These are phyloP conservation scores for Colletotrichum tropicale DNA, from an alignment of 2,329 filamentous ascomycete species.

Conservation along the genomic window DNA sequence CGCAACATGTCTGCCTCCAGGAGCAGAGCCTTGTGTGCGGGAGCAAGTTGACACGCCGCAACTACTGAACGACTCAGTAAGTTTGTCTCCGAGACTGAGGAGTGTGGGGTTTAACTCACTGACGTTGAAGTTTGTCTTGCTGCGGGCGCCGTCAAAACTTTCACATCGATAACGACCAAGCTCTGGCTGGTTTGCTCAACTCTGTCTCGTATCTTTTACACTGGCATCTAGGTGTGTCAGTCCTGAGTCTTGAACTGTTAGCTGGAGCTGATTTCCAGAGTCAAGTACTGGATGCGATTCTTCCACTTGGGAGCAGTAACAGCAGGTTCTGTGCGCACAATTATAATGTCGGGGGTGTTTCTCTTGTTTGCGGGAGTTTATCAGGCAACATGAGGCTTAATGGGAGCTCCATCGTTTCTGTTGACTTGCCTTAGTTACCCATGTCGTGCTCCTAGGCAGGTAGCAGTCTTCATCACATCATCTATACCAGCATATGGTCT, in stretches of 20 bases:
- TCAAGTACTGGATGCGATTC: not conserved
- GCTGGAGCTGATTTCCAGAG: not conserved
- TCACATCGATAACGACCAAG: not conserved
- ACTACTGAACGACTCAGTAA: not conserved
- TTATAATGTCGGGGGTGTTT: not conserved
- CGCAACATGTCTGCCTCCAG: slow-evolving; percentile 18
- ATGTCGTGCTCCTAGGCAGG: not conserved
- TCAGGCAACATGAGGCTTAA: not conserved
- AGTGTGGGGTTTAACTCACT: not conserved
- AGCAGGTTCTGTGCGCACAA: not conserved
- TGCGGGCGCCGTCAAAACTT: not conserved
- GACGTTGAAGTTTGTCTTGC: not conserved
- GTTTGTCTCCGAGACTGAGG: not conserved
- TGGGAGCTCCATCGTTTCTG: not conserved
- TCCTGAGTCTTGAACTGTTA: not conserved
- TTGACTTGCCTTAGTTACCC: not conserved
- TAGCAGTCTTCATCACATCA: not conserved
- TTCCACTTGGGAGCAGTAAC: not conserved
- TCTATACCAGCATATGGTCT: not conserved
- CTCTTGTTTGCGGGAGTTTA: not conserved
- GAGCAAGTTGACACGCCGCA: not conserved
- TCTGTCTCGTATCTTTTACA: not conserved
- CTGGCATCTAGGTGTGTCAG: not conserved
- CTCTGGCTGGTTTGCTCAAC: not conserved
- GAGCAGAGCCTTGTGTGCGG: not conserved